These are phyloP conservation scores for Coemansia sp. DNA, from an alignment of 192 early-diverging fungal species.

Conservation along the genomic window DNA sequence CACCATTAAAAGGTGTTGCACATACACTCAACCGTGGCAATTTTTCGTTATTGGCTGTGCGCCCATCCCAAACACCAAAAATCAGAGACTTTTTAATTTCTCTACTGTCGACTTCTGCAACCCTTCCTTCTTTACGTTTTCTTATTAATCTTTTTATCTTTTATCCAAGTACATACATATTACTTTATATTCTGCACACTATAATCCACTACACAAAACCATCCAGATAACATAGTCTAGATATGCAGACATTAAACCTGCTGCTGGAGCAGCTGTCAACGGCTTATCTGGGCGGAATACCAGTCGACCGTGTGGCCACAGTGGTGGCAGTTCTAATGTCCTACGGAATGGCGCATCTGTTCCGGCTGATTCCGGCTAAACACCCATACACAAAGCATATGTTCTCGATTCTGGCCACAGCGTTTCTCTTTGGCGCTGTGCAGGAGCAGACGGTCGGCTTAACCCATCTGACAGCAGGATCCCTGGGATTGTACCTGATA, in stretches of 20 bases:
- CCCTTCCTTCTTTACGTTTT: not conserved
- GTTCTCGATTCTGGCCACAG: conserved; percentile 57
- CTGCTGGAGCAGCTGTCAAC: conserved; percentile 25
- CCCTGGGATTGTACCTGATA: conserved; percentile 56
- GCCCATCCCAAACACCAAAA: too few species aligned
- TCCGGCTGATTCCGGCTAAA: conserved; percentile 55
- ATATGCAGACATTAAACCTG: conserved; percentile 30
- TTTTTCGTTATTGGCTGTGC: too few species aligned
- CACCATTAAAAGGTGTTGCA: too few species aligned
- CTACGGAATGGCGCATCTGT: conserved; percentile 58
- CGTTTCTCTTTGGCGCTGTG: conserved; percentile 55
- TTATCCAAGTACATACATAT: not conserved
- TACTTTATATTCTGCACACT: not conserved
- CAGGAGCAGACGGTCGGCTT: conserved; percentile 61
- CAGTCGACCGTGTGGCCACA: conserved; percentile 60
- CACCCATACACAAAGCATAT: conserved; percentile 54
- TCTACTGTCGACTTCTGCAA: too few species aligned
- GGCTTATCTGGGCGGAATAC: conserved; percentile 48
- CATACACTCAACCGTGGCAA: too few species aligned
- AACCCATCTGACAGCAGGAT: conserved; percentile 52
- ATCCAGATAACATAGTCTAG: not conserved
- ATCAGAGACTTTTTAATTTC: too few species aligned
- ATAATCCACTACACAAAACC: not conserved
- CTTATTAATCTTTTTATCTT: not conserved
- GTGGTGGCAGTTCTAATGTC: conserved; percentile 55